Base-by-base conservation (phyloP, 2,329 filamentous ascomycete genomes). In the Zymoseptoria tritici region DNA sequence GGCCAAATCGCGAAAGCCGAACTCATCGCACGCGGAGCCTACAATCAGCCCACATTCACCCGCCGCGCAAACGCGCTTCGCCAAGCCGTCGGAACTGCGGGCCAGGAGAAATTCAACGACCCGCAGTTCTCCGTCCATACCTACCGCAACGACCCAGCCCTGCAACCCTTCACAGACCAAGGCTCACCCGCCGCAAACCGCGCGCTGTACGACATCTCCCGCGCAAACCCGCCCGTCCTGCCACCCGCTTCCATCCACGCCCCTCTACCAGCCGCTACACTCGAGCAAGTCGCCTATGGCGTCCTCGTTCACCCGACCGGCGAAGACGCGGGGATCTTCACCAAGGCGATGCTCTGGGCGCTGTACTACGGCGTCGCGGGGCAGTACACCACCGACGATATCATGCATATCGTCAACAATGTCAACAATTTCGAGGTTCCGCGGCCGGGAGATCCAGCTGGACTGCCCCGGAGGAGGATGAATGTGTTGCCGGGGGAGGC, bases 1-100 rank as follows among this genome's bases (percentile, higher is more conserved):
- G 26, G 36, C 2, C 46, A 59, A 5, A 61, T 66, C 5, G 61
- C 63, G 1, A 52, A 51, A n/a, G 58, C 50, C 1, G 56, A 64
- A 21, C 52, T 66, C 3, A 53, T 58, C 31, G 55, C 60, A 13
- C 55, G 59, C 13, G 62, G 55, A 21, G 7, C 7, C 9, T 31
- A 57, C 4, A 60, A n/a, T 7, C n/a, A 16, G 7, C 31, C 16
- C 4, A 50, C 52, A 24, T 26, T 53, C 13, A 26, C 50, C n/a
- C 52, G 36, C 7, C 54, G 60, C 7, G 26, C 26, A 9, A 29
- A 13, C 21, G 51, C 8, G 57, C 55, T 13, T 5, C 22, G 22
- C 22, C 22, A 24, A 4, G 22, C 22, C n/a, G 26, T 50, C 29
- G 42, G 51, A 11, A 54, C 51, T 0, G 57, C 49, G 1, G 51